A percentile compares a stretch with the other conserved stretches of the same genome.
phyloP scores from a whole-genome alignment of 2,329 filamentous ascomycete genomes.

The Daldinia eschscholtzii region DNA sequence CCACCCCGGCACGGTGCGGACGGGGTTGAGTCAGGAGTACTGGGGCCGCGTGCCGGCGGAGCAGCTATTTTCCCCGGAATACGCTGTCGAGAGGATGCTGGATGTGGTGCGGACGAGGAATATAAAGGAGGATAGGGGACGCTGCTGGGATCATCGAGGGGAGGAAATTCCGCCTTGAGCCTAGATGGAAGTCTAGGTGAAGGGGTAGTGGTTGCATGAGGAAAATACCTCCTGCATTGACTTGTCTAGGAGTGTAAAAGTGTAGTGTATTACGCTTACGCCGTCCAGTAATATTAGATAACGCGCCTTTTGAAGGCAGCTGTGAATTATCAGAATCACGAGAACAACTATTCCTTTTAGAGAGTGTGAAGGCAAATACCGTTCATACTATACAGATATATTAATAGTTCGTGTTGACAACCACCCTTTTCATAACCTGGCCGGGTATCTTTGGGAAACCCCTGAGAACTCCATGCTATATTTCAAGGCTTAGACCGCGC shows the following conservation, averaged over 20 bases:
- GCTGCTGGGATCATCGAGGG: slow-evolving; percentile 78
- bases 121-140: slow-evolving; percentile 66
- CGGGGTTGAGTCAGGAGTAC: slow-evolving; percentile 77
- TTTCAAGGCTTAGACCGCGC: slow-evolving; percentile 8
- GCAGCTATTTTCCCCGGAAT: slow-evolving; percentile 75
- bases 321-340: slow-evolving; percentile 19
- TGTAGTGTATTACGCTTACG: too few species aligned
- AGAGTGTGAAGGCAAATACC: not conserved
- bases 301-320: slow-evolving; percentile 3
- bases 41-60: slow-evolving; percentile 73
- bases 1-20: slow-evolving; percentile 86
- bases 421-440: slow-evolving; percentile 27
- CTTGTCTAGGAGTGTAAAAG: too few species aligned
- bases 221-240: too few species aligned
- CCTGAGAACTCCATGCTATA: slow-evolving; percentile 42
- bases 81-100: slow-evolving; percentile 73
- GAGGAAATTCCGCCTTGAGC: slow-evolving; percentile 70
- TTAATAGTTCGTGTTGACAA: slow-evolving; percentile 12
- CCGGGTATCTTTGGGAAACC: slow-evolving; percentile 29
- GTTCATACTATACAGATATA: slow-evolving; percentile 33
- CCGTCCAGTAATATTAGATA: not conserved
- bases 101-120: slow-evolving; percentile 67
- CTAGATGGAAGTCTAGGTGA: not conserved
- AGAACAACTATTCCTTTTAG: not conserved
- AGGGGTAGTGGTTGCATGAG: not conserved